phyloP scores from a whole-genome alignment of 768 basidiomycete genomes.

The Mycena polygramma region DNA sequence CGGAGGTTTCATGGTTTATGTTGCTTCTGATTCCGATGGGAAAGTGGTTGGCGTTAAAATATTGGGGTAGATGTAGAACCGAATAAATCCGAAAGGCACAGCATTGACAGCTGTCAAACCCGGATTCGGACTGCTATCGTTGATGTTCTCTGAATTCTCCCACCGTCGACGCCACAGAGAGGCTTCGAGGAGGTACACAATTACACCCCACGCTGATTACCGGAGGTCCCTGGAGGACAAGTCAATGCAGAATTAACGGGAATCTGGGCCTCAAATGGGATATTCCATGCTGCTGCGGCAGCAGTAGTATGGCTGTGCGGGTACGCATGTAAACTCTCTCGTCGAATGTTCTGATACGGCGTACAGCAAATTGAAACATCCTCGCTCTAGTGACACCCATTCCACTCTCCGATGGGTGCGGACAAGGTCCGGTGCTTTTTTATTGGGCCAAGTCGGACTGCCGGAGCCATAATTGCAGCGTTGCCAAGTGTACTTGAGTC shows the following conservation, averaged over 20 bases:
- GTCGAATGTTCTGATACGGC: background rate
- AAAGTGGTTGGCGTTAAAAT: constrained; percentile 21
- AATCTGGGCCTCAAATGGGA: background rate
- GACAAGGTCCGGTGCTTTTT: background rate
- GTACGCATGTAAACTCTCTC: background rate
- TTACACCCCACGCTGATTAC: background rate
- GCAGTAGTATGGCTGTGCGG: background rate
- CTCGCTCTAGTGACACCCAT: too few relatives aligned
- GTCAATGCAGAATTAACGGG: background rate
- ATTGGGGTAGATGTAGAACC: background rate
- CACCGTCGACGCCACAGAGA: constrained; percentile 17
- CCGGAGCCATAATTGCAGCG: background rate
- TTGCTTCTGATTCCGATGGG: constrained; percentile 15
- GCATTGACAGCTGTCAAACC: background rate
- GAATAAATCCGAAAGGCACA: background rate
- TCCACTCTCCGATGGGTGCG: background rate
- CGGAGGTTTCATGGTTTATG: constrained; percentile 15
- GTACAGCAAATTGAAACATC: background rate
- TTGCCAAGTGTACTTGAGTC: too few relatives aligned
- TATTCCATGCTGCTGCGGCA: background rate
- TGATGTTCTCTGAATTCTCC: constrained; percentile 4
- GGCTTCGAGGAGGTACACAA: background rate
- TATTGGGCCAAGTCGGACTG: background rate
- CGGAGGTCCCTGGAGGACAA: too few relatives aligned
- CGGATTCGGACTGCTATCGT: constrained; percentile 11